Percentiles rank a stretch among this genome's conserved stretches.
These are phyloP conservation scores for Zalaria obscura DNA, from an alignment of 2,329 filamentous ascomycete species.

Conservation along the genomic window DNA sequence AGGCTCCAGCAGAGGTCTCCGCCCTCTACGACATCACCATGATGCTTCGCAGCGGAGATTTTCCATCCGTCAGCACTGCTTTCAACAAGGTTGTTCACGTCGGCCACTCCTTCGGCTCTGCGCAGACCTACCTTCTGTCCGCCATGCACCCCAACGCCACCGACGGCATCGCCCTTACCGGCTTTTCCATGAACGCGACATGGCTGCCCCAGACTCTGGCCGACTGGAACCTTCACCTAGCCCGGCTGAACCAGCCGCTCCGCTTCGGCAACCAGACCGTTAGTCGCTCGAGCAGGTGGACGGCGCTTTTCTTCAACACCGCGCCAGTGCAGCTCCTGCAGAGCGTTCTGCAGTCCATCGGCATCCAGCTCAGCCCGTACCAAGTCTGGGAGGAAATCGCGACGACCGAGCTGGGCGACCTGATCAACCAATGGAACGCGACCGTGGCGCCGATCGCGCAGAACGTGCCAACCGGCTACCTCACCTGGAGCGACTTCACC, in stretches of 20 bases:
- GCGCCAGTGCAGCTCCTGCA: conserved; percentile 32
- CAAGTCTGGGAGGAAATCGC: conserved; percentile 8
- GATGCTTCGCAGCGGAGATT: conserved; percentile 15
- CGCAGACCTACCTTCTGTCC: conserved; percentile 37
- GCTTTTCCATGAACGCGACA: conserved; percentile 17
- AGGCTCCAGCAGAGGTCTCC: conserved; percentile 23
- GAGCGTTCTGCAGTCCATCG: conserved; percentile 16
- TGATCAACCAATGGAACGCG: conserved; percentile 16
- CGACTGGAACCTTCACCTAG: conserved; percentile 16
- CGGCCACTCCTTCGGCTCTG: conserved; percentile 22
- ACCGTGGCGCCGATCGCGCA: conserved; percentile 4
- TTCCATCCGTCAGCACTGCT: conserved; percentile 10
- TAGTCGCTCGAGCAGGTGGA: not conserved
- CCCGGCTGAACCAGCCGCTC: conserved; percentile 12
- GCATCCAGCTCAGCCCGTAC: conserved; percentile 13
- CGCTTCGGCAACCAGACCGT: conserved; percentile 13
- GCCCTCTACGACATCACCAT: conserved; percentile 20
- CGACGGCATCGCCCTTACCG: conserved; percentile 23
- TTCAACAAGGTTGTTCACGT: conserved; percentile 25
- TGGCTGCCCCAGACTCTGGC: conserved; percentile 12
- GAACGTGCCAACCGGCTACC: conserved; percentile 12
- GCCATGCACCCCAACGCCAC: conserved; percentile 38
- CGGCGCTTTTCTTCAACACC: conserved; percentile 6
- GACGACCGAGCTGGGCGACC: conserved; percentile 9
- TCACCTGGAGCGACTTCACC: conserved; percentile 11